Evolutionary conservation across 139 green algal species (phyloP), one percentile per base, ranked within the genome.

Genomic region (Spirogloea muscicola): DNA sequence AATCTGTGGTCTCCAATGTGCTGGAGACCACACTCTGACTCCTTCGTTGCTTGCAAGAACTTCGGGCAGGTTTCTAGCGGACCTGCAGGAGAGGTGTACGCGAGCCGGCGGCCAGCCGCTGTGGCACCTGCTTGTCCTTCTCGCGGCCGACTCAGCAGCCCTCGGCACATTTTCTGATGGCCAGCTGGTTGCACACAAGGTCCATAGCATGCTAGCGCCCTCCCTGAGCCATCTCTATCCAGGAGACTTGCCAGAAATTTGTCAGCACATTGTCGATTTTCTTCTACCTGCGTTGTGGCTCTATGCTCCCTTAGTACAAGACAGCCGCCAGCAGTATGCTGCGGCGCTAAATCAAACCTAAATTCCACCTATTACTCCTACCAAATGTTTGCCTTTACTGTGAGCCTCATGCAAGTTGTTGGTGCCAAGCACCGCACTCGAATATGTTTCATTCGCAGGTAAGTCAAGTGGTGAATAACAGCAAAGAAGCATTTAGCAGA

Each of bases 151-250:
- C 36, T 27, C 60, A 5, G 60, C 60, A 34, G 60, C 60, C 3
- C 60, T 68, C n/a, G 36, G 33, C 60, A 68, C 51, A 37, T 68
- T 49, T n/a, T 13, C 29, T 13, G 33, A 51, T 3, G 60, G 60
- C 13, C 7, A 0, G 33, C 60, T 68, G n/a, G 60, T 48, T 21
- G 18, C 33, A 33, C 60, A 68, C 60, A 68, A 68, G 38, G 60
- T 68, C 4, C 43, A 52, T 16, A 10, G 16, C 16, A n/a, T 16
- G 13, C 43, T 16, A 52, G 51, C 51, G 51, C 33, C 5, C 9
- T 27, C 51, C 13, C 51, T 25, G 29, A 7, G n/a, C 51, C 33
- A 31, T 64, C 57, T 21, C 25, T 21, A 10, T 41, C 57, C n/a
- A 18, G 25, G 33, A 27, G n/a, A 44, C 13, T 9, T 25, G 33